phyloP scores from a whole-genome alignment of 345 rosid genomes.

The Anastatica hierochuntica region DNA sequence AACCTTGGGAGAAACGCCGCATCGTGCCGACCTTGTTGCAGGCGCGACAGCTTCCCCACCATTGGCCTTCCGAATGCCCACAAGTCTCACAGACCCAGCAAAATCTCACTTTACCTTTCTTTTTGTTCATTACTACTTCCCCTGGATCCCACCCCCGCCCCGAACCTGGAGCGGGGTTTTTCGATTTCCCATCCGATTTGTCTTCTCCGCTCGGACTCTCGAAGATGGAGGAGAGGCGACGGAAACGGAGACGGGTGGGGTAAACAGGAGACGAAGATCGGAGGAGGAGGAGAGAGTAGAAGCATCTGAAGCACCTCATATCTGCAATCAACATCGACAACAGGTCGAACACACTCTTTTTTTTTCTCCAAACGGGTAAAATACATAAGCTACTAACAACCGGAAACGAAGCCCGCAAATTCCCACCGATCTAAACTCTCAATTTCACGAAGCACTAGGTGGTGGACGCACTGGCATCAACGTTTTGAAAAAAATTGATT shows the following conservation, averaged over 20 bases:
- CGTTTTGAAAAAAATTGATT: too few species aligned
- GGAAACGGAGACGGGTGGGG: too few species aligned
- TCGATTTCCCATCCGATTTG: conserved; percentile 7
- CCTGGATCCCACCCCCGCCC: conserved; percentile 16
- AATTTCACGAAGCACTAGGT: too few species aligned
- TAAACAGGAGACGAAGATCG: conserved; percentile 12
- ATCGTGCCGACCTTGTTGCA: conserved; percentile 51
- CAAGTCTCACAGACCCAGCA: conserved; percentile 69
- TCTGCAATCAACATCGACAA: background rate
- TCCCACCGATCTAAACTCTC: too few species aligned
- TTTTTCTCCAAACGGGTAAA: too few species aligned
- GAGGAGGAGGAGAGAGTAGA: conserved; percentile 30
- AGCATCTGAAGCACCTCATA: conserved; percentile 20
- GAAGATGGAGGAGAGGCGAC: too few species aligned
- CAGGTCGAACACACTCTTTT: too few species aligned
- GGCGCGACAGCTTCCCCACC: conserved; percentile 82
- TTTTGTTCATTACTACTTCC: conserved; percentile 26
- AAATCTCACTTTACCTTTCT: conserved; percentile 38
- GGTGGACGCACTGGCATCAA: too few species aligned
- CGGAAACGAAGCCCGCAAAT: too few species aligned
- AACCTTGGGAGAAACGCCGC: conserved; percentile 35
- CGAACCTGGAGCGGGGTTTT: background rate
- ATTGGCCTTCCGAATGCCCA: conserved; percentile 67
- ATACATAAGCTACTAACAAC: too few species aligned
- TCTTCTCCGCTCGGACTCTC: conserved; percentile 9